Percentiles rank a stretch among this genome's conserved stretches.
Conservation (phyloP, 768 basidiomycete species). For the Mycena galopus region DNA sequence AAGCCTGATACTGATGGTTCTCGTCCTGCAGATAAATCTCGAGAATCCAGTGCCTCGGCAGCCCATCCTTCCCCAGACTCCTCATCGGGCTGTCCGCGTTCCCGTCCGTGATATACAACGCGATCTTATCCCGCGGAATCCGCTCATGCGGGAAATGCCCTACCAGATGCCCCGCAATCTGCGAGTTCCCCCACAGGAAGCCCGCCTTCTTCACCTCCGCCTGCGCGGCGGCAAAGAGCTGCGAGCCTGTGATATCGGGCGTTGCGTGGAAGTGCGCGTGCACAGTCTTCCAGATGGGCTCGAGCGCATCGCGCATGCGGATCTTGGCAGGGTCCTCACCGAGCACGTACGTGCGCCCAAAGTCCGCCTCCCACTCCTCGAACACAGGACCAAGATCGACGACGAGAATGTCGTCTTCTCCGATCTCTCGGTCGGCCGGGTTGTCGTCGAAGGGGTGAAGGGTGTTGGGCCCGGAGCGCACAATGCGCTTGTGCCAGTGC, state of each 20-base stretch:
- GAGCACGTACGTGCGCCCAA: constrained; percentile 18
- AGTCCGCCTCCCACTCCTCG: constrained; percentile 25
- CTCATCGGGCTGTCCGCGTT: constrained; percentile 17
- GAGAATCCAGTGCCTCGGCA: constrained; percentile 19
- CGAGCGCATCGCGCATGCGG: constrained; percentile 12
- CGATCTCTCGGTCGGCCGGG: constrained; percentile 17
- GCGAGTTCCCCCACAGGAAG: constrained; percentile 17
- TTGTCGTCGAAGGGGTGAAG: constrained; percentile 22
- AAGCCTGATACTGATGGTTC: constrained; percentile 9
- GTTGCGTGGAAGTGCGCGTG: constrained; percentile 15
- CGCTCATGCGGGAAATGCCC: constrained; percentile 26
- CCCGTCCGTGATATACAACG: constrained; percentile 18
- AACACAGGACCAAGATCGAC: constrained; percentile 25
- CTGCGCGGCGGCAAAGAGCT: constrained; percentile 11
- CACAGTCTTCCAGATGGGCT: constrained; percentile 17
- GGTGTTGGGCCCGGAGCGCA: constrained; percentile 25
- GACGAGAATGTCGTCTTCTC: constrained; percentile 21
- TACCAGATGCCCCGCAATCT: constrained; percentile 20
- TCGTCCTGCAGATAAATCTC: constrained; percentile 21
- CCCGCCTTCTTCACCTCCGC: constrained; percentile 15
- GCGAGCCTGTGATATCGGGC: constrained; percentile 19
- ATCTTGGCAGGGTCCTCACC: constrained; percentile 16
- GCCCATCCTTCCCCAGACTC: constrained; percentile 17
- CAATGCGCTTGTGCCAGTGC: constrained; percentile 27
- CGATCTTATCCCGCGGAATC: constrained; percentile 15